Conservation (phyloP, 331 rosid genomes). For the Rosa hybrid region DNA sequence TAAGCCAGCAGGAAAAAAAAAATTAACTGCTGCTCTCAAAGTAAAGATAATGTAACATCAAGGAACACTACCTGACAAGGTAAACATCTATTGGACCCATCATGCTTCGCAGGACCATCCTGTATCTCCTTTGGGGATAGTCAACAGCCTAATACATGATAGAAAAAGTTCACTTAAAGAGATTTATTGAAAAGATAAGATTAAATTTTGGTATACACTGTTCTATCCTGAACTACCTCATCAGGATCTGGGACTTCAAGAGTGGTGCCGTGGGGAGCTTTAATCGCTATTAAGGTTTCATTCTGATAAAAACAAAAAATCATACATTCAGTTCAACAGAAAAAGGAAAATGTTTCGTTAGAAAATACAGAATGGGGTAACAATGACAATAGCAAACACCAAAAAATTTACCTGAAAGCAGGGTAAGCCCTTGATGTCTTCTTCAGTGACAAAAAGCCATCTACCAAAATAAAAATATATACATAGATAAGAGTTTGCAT, state of each 20-base stretch:
- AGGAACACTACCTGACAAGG: slow-evolving; percentile 79
- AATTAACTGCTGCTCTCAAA: slow-evolving; percentile 18
- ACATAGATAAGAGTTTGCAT: slow-evolving; percentile 10
- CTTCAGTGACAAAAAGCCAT: slow-evolving; percentile 95
- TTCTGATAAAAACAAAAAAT: slow-evolving; percentile 50
- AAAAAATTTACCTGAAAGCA: slow-evolving; percentile 69
- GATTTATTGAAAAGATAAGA: slow-evolving; percentile 15
- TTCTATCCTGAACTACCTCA: slow-evolving; percentile 61
- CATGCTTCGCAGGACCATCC: slow-evolving; percentile 92
- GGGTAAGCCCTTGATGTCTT: slow-evolving; percentile 90
- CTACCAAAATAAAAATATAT: slow-evolving; percentile 40
- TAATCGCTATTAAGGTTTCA: slow-evolving; percentile 95
- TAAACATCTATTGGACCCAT: slow-evolving; percentile 98
- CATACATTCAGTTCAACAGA: slow-evolving; percentile 16
- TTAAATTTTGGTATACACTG: not conserved
- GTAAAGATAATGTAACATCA: slow-evolving; percentile 18
- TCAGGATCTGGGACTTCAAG: slow-evolving; percentile 99
- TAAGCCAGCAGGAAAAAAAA: slow-evolving; percentile 9
- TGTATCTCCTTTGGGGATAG: slow-evolving; percentile 93
- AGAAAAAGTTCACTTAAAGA: slow-evolving; percentile 36
- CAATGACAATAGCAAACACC: slow-evolving; percentile 2
- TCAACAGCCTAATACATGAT: slow-evolving; percentile 71
- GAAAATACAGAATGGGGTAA: slow-evolving; percentile 11
- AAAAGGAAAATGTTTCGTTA: not conserved
- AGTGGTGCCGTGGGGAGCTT: slow-evolving; percentile 98